phyloP scores from a whole-genome alignment of 192 early-diverging fungal species.

The Geosiphon pyriformis region DNA sequence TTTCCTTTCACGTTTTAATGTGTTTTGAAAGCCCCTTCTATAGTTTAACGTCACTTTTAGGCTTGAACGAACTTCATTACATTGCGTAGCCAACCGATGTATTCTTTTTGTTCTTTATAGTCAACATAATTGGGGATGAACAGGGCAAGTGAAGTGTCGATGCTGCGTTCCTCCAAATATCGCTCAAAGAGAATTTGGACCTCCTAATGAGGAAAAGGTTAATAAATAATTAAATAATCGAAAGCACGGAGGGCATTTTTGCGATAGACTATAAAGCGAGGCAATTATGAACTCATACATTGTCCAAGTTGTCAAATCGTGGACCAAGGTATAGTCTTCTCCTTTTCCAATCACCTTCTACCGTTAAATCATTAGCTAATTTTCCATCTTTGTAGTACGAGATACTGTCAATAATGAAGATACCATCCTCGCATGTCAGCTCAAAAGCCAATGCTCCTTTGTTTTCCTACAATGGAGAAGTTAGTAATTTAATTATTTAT shows the following conservation, averaged over 20 bases:
- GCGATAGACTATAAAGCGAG: background rate
- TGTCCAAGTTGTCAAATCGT: constrained; percentile 86
- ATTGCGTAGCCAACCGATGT: constrained; percentile 77
- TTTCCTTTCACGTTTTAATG: too few relatives aligned
- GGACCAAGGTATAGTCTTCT: constrained; percentile 86
- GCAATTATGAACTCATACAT: constrained; percentile 29
- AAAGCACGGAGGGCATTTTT: too few relatives aligned
- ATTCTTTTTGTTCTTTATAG: constrained; percentile 95
- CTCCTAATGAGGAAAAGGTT: constrained; percentile 28
- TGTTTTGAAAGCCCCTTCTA: too few relatives aligned
- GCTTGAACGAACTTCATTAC: constrained; percentile 71
- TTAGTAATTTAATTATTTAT: background rate
- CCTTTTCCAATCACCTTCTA: constrained; percentile 87
- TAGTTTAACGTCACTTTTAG: background rate
- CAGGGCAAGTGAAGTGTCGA: constrained; percentile 74
- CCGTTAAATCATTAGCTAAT: constrained; percentile 55
- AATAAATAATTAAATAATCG: background rate
- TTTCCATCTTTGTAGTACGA: constrained; percentile 58
- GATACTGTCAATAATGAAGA: constrained; percentile 82
- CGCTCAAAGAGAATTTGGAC: constrained; percentile 65
- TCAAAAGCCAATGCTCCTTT: constrained; percentile 78
- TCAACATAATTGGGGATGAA: constrained; percentile 89
- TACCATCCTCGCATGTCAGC: constrained; percentile 74
- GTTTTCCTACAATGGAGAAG: constrained; percentile 39
- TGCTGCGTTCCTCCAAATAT: constrained; percentile 84